These are phyloP conservation scores for Tuber magnatum DNA, from an alignment of 495 filamentous ascomycete genomes.

Conservation along the genomic window DNA sequence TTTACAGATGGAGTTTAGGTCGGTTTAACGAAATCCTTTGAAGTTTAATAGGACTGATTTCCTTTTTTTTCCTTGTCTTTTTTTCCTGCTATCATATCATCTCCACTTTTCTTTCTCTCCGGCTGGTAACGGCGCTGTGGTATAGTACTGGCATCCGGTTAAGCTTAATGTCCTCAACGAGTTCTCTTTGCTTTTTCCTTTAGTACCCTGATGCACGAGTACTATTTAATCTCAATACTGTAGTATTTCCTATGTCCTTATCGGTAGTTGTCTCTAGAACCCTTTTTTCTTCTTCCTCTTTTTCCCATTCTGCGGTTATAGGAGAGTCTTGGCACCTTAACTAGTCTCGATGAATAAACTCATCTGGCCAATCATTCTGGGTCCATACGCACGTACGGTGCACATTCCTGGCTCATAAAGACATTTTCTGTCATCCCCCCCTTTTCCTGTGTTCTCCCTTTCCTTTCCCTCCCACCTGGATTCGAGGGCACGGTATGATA, in stretches of 20 bases:
- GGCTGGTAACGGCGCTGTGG: not conserved
- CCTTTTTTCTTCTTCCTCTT: too few relatives aligned
- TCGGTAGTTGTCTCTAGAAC: not conserved
- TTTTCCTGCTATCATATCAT: slow-evolving; percentile 7
- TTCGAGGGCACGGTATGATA: not conserved
- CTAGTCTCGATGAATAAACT: not conserved
- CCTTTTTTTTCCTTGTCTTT: slow-evolving; percentile 17
- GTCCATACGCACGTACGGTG: not conserved
- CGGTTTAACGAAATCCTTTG: slow-evolving; percentile 18
- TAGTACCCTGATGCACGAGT: not conserved
- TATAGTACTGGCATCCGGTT: not conserved
- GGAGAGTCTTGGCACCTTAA: not conserved
- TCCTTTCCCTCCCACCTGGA: not conserved
- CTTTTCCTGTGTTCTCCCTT: not conserved
- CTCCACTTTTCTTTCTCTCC: slow-evolving; percentile 9
- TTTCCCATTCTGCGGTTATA: not conserved
- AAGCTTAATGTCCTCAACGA: not conserved
- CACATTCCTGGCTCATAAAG: not conserved
- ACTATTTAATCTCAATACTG: not conserved
- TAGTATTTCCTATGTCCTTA: not conserved
- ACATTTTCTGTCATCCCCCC: not conserved
- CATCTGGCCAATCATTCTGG: not conserved
- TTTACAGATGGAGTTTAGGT: slow-evolving; percentile 26
- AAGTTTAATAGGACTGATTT: slow-evolving; percentile 15
- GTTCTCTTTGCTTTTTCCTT: not conserved